Evolutionary conservation across 768 basidiomycete species (phyloP), one percentile per base, ranked within the genome.

Genomic region (Xanthoconium stramineum): DNA sequence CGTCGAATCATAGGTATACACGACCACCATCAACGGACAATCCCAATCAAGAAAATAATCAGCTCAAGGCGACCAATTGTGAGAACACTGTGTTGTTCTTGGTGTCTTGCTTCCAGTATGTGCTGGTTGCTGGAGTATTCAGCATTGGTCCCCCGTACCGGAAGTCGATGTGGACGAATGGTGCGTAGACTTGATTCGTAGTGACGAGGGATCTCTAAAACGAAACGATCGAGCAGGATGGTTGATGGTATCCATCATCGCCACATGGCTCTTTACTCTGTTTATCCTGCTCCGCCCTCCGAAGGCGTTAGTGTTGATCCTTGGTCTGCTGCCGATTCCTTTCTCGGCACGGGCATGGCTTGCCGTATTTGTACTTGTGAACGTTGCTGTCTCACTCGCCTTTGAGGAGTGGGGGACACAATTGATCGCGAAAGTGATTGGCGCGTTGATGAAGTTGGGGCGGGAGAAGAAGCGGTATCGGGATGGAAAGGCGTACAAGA

Each of bases 131-230:
- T 13, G 96, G 88, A 0, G 94, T 98, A 1, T 99, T 98, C 75
- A 96, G 92, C 69, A 97, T 98, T 61, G 97, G 97, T 0, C 95
- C 95, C 4, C 97, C 97, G 5, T 99, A 96, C 72, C 84, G 97
- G 48, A 89, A 91, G 72, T 82, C 94, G 28, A 91, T 98, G 81
- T 94, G 89, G 84, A 91, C 94, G 15, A 99, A 99, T 67, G 84
- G 95, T 95, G 67, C 53, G 84, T 68, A 43, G 51, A 19, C 7
- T 24, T 14, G 36, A 38, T 38, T 52, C 2, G 36, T 38, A 48
- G 37, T 53, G 51, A 39, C 38, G 8, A 11, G 8, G 24, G 24
- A 14, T 51, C 37, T 52, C 47, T 45, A 2, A 46, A 48, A 37
- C 24, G 39, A 46, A 29, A 24, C 24, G 36, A 47, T 47, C 33